These are phyloP conservation scores for Phytophthora capsici DNA, from an alignment of 352 stramenopile species.

Conservation along the genomic window DNA sequence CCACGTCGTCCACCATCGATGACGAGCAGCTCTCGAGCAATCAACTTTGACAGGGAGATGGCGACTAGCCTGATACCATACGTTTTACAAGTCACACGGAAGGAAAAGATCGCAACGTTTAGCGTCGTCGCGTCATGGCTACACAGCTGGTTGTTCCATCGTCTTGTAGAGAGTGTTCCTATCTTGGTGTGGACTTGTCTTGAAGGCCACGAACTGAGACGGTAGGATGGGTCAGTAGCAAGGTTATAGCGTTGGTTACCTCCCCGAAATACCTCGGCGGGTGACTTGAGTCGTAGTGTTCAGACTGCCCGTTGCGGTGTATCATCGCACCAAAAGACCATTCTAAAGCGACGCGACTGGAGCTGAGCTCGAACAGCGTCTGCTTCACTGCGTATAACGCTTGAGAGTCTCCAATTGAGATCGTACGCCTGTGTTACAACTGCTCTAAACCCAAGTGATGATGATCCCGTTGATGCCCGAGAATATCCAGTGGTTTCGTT, in stretches of 20 bases:
- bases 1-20: slow-evolving; percentile 28
- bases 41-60: slow-evolving; percentile 9
- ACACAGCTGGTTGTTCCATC: slow-evolving; percentile 10
- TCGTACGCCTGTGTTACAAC: slow-evolving; percentile 7
- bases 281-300: too few species aligned
- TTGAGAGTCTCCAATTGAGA: neutral
- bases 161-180: slow-evolving; percentile 20
- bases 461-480: slow-evolving; percentile 15
- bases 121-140: slow-evolving; percentile 9
- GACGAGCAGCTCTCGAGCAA: neutral
- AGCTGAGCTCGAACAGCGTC: slow-evolving; percentile 14
- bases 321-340: neutral
- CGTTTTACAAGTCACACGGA: slow-evolving; percentile 4
- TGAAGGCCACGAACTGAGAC: slow-evolving; percentile 3
- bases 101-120: slow-evolving; percentile 20
- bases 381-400: neutral
- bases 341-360: slow-evolving; percentile 10
- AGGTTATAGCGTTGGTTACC: neutral
- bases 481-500: slow-evolving; percentile 40
- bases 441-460: neutral
- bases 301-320: slow-evolving; percentile 7
- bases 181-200: slow-evolving; percentile 18
- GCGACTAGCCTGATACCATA: slow-evolving; percentile 22
- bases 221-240: too few species aligned
- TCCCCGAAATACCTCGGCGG: slow-evolving; percentile 1